phyloP scores from a whole-genome alignment of 257 asterid genomes.

The Fraxinus americana region DNA sequence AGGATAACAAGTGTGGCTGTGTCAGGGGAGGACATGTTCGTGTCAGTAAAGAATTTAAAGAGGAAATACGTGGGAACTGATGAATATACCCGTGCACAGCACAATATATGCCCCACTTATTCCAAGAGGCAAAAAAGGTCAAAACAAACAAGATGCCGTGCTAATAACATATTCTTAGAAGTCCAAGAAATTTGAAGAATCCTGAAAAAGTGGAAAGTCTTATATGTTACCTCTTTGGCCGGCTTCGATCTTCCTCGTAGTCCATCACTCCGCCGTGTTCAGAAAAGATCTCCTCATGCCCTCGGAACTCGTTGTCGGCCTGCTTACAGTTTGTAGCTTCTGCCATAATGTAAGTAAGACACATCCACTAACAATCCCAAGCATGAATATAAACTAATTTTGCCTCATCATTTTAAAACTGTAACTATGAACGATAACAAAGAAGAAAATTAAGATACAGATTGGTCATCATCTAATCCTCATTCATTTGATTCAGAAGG shows the following conservation, averaged over 20 bases:
- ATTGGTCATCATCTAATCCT: slow-evolving; percentile 2
- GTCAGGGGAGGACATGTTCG: background rate
- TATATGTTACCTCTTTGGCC: slow-evolving; percentile 78
- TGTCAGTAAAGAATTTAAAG: background rate
- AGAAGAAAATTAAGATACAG: slow-evolving; percentile 2
- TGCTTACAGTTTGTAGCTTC: slow-evolving; percentile 94
- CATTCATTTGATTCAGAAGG: slow-evolving; percentile 7
- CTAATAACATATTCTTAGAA: background rate
- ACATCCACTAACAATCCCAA: slow-evolving; percentile 71
- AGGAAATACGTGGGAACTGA: background rate
- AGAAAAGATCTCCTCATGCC: slow-evolving; percentile 84
- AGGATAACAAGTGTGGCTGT: background rate
- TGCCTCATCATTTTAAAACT: background rate
- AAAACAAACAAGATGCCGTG: slow-evolving; percentile 13
- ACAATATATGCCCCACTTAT: background rate
- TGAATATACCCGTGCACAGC: background rate
- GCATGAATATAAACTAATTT: slow-evolving; percentile 35
- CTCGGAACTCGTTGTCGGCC: slow-evolving; percentile 79
- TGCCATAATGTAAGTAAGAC: slow-evolving; percentile 97
- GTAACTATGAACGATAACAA: background rate
- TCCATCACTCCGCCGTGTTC: slow-evolving; percentile 98
- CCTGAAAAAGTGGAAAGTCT: slow-evolving; percentile 16
- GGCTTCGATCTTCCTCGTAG: slow-evolving; percentile 86
- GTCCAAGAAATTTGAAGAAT: slow-evolving; percentile 21
- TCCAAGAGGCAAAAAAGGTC: slow-evolving; percentile 8